Evolutionary conservation across 192 early-diverging fungal species (phyloP), one percentile per base, ranked within the genome.

Genomic region (Mortierella hygrophila): DNA sequence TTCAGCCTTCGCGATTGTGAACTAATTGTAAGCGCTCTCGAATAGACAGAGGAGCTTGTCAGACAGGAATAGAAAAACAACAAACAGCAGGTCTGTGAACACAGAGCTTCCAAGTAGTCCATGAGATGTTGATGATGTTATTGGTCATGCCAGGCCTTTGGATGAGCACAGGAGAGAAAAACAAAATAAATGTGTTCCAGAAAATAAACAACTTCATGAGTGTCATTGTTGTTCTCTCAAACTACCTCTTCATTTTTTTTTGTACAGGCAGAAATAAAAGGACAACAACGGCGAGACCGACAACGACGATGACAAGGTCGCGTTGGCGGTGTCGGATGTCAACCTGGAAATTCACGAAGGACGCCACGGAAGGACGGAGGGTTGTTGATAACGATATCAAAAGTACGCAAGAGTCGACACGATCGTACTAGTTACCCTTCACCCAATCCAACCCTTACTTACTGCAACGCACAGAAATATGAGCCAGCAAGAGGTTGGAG

Each of bases 41-140:
- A 46, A 46, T 21, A 54, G 52, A 23, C 1, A 5, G 21, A 23
- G 20, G 13, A 11, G 60, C 9, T 60, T 60, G 55, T 60, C 26
- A 26, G 21, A 11, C 60, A 65, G 11, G 60, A 65, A 65, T 65
- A 65, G 60, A 65, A 65, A 26, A 65, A 9, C 18, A 52, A 52
- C 60, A 65, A 57, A 26, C 21, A 23, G 20, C 20, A 55, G 52
- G 21, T 55, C 23, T 23, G 52, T 57, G 55, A 4, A 29, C 60
- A 65, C n/a, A 60, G 55, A 60, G 55, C 55, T 29, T 10, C 18
- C 60, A 13, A 9, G 11, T 29, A 29, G 2, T 15, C 60, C 60
- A 65, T 65, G 60, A 65, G 29, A 65, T 32, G 60, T 29, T 32
- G 60, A 65, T 65, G 60, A 65, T 65, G 60, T 65, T 26, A 65